Evolutionary conservation across 305 asterid species (phyloP).

Genomic region (Fraxinus velutina): DNA sequence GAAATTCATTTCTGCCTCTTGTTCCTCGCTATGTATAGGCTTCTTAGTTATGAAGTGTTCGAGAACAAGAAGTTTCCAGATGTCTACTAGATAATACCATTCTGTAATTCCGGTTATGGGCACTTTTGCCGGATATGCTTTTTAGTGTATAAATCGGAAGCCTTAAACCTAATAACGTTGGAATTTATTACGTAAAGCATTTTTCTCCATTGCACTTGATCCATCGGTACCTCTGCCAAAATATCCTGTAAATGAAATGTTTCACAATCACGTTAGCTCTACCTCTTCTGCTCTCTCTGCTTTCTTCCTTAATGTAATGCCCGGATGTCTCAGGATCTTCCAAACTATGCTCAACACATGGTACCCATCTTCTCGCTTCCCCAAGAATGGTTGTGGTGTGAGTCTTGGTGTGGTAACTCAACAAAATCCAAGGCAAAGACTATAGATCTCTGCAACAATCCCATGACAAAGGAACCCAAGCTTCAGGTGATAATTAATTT

Average conservation of each 20-base stretch:
- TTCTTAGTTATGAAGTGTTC: not conserved
- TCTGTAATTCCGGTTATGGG: not conserved
- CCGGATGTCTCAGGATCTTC: slow-evolving; percentile 71
- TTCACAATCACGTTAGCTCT: not conserved
- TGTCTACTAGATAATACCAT: not conserved
- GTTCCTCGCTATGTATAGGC: not conserved
- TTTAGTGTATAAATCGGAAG: not conserved
- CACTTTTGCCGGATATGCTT: not conserved
- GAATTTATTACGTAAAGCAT: not conserved
- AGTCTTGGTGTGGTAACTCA: slow-evolving; percentile 95
- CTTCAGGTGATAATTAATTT: slow-evolving; percentile 60
- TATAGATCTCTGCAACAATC: slow-evolving; percentile 98
- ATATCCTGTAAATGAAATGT: not conserved
- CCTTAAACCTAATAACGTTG: not conserved
- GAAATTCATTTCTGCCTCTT: not conserved
- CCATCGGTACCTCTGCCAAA: not conserved
- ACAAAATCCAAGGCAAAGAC: slow-evolving; percentile 89
- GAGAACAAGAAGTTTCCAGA: not conserved
- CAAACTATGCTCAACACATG: slow-evolving; percentile 94
- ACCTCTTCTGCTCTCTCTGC: not conserved
- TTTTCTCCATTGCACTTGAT: not conserved
- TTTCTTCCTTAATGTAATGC: slow-evolving; percentile 7
- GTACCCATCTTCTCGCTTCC: slow-evolving; percentile 96
- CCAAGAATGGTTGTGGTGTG: slow-evolving; percentile 99
- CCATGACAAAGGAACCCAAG: slow-evolving; percentile 98